Evolutionary conservation across 2,329 filamentous ascomycete species (phyloP).

Genomic region (Pseudogymnoascus sp.): DNA sequence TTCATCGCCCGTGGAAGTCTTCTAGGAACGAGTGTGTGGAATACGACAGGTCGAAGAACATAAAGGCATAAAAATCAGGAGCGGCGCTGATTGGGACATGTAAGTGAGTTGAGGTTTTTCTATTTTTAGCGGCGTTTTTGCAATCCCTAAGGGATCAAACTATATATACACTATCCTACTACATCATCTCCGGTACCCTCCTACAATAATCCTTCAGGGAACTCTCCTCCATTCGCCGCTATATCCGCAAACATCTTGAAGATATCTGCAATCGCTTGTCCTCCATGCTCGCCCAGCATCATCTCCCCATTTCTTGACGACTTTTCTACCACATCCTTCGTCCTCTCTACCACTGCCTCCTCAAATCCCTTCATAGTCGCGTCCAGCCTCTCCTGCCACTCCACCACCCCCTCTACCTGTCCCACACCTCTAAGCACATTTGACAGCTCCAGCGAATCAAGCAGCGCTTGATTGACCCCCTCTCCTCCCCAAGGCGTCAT

Average conservation of each 20-base stretch:
- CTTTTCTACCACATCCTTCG: slow-evolving; percentile 11
- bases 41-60: too few species aligned
- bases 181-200: not conserved
- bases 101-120: not conserved
- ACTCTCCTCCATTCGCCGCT: not conserved
- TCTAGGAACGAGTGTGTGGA: too few species aligned
- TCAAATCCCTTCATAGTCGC: slow-evolving; percentile 22
- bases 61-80: too few species aligned
- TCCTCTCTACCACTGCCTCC: slow-evolving; percentile 13
- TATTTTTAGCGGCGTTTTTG: not conserved
- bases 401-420: not conserved
- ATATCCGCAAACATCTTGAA: not conserved
- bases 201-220: not conserved
- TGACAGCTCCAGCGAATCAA: slow-evolving; percentile 34
- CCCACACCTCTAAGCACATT: slow-evolving; percentile 34
- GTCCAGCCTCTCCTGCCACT: slow-evolving; percentile 16
- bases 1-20: too few species aligned
- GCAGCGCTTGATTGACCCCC: slow-evolving; percentile 30
- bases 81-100: not conserved
- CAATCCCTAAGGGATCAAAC: not conserved
- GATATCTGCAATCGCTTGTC: not conserved
- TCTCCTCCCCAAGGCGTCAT: slow-evolving; percentile 39
- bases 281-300: slow-evolving; percentile 12
- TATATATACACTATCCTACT: not conserved
- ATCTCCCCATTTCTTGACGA: slow-evolving; percentile 10